phyloP scores from a whole-genome alignment of 2,329 filamentous ascomycete species.

The Gaeumannomyces tritici region DNA sequence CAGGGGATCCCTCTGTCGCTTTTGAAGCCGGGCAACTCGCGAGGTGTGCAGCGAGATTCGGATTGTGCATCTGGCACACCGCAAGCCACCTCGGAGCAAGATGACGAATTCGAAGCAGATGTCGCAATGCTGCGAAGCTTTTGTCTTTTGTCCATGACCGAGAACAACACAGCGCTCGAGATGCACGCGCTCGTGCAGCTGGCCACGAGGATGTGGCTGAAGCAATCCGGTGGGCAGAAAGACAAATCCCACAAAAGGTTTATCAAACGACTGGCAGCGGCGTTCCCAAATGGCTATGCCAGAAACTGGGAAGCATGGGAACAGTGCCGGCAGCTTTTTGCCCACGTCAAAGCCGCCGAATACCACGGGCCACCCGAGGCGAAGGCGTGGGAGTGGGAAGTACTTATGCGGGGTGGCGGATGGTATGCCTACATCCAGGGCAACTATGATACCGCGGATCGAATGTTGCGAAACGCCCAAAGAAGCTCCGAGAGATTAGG shows the following conservation, averaged over 20 bases:
- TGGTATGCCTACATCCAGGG: conserved; percentile 5
- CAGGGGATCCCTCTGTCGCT: conserved; percentile 24
- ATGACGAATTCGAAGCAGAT: conserved; percentile 20
- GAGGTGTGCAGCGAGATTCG: conserved; percentile 2
- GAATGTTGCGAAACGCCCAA: conserved; percentile 6
- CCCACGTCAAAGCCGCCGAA: conserved; percentile 15
- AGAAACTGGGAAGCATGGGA: conserved; percentile 20
- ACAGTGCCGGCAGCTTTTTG: conserved; percentile 18
- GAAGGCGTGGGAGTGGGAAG: neutral
- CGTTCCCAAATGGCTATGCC: conserved; percentile 18
- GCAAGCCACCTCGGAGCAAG: neutral
- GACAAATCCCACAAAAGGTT: conserved; percentile 25
- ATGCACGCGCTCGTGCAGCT: conserved; percentile 34
- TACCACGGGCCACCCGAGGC: conserved; percentile 5
- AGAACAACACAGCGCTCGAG: conserved; percentile 17
- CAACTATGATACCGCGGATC: conserved; percentile 8
- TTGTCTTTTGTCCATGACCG: conserved; percentile 20
- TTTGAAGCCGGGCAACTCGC: conserved; percentile 10
- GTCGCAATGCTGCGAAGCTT: conserved; percentile 23
- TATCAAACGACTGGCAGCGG: conserved; percentile 17
- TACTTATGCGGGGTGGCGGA: neutral
- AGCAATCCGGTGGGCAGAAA: conserved; percentile 24
- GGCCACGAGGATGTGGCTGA: conserved; percentile 22
- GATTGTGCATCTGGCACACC: neutral
- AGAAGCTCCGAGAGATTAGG: neutral